phyloP scores from a whole-genome alignment of 306 rosid genomes.

The Glycyrrhiza uralensis region DNA sequence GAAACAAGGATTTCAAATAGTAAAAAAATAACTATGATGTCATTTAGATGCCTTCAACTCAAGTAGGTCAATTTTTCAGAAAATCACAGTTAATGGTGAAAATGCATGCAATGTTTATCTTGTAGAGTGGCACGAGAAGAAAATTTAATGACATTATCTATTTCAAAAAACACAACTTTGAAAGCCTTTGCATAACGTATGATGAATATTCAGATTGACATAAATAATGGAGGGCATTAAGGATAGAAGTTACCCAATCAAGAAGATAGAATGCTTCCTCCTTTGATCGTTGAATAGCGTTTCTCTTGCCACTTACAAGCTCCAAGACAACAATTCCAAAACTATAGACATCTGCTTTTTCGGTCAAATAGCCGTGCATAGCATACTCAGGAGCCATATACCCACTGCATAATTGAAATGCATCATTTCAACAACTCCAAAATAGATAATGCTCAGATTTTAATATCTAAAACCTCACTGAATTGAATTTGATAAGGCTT shows the following conservation, averaged over 20 bases:
- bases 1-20: too few species aligned
- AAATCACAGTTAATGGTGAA: neutral
- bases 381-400: constrained; percentile 65
- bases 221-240: neutral
- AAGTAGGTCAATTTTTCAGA: neutral
- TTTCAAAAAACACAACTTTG: too few species aligned
- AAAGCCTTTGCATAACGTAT: too few species aligned
- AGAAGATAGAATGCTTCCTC: constrained; percentile 34
- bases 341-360: constrained; percentile 78
- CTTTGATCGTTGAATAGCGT: constrained; percentile 32
- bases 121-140: neutral
- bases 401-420: constrained; percentile 12
- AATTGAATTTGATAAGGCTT: neutral
- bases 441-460: neutral
- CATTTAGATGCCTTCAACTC: too few species aligned
- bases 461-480: neutral
- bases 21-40: too few species aligned
- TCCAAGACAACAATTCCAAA: constrained; percentile 61
- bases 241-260: constrained; percentile 34
- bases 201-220: neutral
- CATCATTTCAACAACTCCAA: neutral
- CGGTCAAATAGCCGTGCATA: constrained; percentile 63
- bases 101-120: neutral
- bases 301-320: constrained; percentile 40
- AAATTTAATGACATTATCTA: neutral